A percentile compares a stretch with the other conserved stretches of the same genome.
Evolutionary conservation across 805 yeast species (phyloP).

Genomic region (Zygotorulaspora sp.): DNA sequence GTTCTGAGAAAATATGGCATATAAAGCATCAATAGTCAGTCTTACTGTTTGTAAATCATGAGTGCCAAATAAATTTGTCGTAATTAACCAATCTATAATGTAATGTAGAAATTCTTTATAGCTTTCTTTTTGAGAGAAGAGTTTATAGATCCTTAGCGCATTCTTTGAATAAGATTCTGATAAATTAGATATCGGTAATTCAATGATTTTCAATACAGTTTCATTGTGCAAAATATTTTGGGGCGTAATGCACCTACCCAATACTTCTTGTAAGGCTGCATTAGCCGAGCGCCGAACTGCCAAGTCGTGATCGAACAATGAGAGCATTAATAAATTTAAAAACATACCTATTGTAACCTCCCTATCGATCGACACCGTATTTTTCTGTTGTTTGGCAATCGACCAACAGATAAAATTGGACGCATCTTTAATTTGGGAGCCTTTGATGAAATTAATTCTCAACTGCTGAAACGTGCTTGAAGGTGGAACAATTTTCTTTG

Average conservation of each 20-base stretch:
- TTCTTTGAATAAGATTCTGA: constrained; percentile 39
- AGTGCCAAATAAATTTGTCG: constrained; percentile 18
- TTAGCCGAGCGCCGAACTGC: constrained; percentile 74
- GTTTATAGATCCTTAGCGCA: constrained; percentile 28
- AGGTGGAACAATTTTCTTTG: constrained; percentile 37
- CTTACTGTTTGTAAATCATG: constrained; percentile 17
- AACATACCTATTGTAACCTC: constrained; percentile 29
- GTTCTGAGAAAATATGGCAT: background rate
- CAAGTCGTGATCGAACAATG: constrained; percentile 70
- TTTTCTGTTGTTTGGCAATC: constrained; percentile 40
- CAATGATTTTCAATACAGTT: constrained; percentile 46
- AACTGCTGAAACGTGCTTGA: constrained; percentile 57
- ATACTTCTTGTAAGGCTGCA: constrained; percentile 80
- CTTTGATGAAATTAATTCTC: constrained; percentile 47
- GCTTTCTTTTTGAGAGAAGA: constrained; percentile 22
- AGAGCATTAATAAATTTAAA: constrained; percentile 41
- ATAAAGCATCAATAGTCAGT: constrained; percentile 10
- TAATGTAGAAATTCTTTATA: constrained; percentile 6
- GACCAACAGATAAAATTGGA: constrained; percentile 87
- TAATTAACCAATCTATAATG: constrained; percentile 27
- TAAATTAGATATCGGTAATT: constrained; percentile 51
- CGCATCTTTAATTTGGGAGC: constrained; percentile 75
- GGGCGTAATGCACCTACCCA: constrained; percentile 67
- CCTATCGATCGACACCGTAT: background rate
- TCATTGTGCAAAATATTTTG: constrained; percentile 28